Evolutionary conservation across 1,284 basidiomycete genomes (phyloP).

Genomic region (Fomitiporia mediterranea): DNA sequence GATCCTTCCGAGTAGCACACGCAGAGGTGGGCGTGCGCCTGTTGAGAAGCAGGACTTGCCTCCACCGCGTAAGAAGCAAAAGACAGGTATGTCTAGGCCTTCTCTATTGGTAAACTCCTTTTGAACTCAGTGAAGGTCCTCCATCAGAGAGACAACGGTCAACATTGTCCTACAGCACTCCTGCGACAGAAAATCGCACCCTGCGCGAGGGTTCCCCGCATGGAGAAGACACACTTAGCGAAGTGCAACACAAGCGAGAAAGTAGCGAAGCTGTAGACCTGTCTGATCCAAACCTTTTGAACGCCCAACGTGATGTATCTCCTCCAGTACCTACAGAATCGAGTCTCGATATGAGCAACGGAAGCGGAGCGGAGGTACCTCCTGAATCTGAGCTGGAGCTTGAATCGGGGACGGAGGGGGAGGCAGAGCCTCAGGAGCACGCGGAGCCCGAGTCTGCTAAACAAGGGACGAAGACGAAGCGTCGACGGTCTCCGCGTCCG

Average conservation of each 20-base stretch:
- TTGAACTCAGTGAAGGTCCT: slow-evolving; percentile 10
- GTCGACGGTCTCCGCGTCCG: slow-evolving; percentile 33
- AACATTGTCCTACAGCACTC: slow-evolving; percentile 45
- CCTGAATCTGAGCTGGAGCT: slow-evolving; percentile 2
- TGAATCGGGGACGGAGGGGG: not conserved
- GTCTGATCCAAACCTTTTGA: slow-evolving; percentile 3
- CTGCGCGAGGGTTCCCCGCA: slow-evolving; percentile 23
- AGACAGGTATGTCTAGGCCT: slow-evolving; percentile 41
- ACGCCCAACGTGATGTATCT: not conserved
- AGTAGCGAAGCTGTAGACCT: slow-evolving; percentile 17
- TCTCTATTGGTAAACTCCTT: not conserved
- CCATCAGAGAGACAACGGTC: slow-evolving; percentile 40
- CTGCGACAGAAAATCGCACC: slow-evolving; percentile 46
- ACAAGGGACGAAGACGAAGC: slow-evolving; percentile 24
- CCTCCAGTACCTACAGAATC: not conserved
- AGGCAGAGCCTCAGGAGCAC: not conserved
- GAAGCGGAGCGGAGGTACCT: not conserved
- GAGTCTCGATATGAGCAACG: not conserved
- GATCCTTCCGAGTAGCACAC: slow-evolving; percentile 77
- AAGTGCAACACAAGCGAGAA: slow-evolving; percentile 16
- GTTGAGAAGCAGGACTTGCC: slow-evolving; percentile 38
- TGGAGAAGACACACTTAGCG: not conserved
- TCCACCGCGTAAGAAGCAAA: slow-evolving; percentile 47
- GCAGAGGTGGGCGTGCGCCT: slow-evolving; percentile 48
- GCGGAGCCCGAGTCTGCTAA: not conserved